Percentiles rank a stretch among this genome's conserved stretches.
phyloP scores from a whole-genome alignment of 768 basidiomycete genomes.

The Rhizopogon vinicolor region DNA sequence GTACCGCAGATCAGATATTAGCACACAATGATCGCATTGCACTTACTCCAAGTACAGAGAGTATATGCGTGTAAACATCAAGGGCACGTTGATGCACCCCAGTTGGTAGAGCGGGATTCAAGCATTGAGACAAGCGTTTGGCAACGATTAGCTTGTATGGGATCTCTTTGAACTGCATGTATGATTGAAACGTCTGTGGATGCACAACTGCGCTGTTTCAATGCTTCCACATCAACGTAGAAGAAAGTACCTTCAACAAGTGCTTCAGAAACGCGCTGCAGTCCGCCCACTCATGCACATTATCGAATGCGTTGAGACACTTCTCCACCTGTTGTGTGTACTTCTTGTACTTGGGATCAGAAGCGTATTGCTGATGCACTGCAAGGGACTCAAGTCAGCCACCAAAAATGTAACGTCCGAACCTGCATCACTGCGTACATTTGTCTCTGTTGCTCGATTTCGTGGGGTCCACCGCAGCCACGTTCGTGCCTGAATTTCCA shows the following conservation, averaged over 20 bases:
- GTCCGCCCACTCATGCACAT: slow-evolving; percentile 98
- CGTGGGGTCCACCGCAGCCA: neutral
- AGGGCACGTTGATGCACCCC: slow-evolving; percentile 96
- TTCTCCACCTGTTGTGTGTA: slow-evolving; percentile 90
- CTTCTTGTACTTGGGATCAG: slow-evolving; percentile 93
- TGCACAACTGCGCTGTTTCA: slow-evolving; percentile 1
- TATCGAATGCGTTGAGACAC: slow-evolving; percentile 89
- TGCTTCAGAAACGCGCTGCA: slow-evolving; percentile 97
- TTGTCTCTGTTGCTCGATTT: neutral
- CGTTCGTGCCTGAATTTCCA: neutral
- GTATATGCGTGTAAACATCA: slow-evolving; percentile 91
- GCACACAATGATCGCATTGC: neutral
- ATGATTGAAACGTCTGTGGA: slow-evolving; percentile 85
- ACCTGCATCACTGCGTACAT: neutral
- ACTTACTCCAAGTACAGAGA: slow-evolving; percentile 86
- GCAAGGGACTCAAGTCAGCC: slow-evolving; percentile 30
- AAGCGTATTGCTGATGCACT: slow-evolving; percentile 52
- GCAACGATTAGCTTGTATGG: slow-evolving; percentile 92
- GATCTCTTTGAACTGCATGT: slow-evolving; percentile 93
- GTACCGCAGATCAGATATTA: slow-evolving; percentile 6
- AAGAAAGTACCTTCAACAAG: slow-evolving; percentile 67
- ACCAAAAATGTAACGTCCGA: neutral
- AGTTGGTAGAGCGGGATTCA: slow-evolving; percentile 95
- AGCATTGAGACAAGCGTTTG: slow-evolving; percentile 91
- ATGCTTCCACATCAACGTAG: neutral